Base-by-base conservation (phyloP, 495 filamentous ascomycete species). In the Ascobolus immersus region DNA sequence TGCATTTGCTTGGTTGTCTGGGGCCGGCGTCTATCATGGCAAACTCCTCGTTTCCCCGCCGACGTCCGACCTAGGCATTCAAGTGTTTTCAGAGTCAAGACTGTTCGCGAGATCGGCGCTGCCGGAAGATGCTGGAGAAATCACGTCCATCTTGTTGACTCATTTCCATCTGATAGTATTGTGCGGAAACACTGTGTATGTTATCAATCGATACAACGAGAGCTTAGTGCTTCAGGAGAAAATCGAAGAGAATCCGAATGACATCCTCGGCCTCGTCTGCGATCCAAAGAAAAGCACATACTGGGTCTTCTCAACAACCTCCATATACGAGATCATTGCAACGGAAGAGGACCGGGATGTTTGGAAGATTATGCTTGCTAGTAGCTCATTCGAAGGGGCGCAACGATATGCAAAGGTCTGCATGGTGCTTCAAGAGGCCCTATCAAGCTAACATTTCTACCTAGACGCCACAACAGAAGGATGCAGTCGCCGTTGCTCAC, bases 251-350 rank as follows among this genome's bases (percentile, higher is more conserved):
- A 65, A 66, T 15, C 72, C 73, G 4, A 77, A 89, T 35, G 69
- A 60, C 39, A 69, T 69, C 6, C 52, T 94, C 22, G 80, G 77
- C 17, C 63, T 96, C 13, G 68, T 76, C 43, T 71, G 79, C 4
- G 86, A 96, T 51, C 60, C 72, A 20, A 80, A 79, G 43, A 89
- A 93, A 56, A 82, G 78, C 39, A 96, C 86, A 1, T 93, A 77
- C 47, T 96, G 86, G 86, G 64, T 93, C 12, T 92, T 93, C 47
- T 94, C 89, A 1, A 59, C 63, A 4, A 59, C 73, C 36, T 78
- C 86, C 39, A 91, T 96, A 32, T 92, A 75, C 44, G 89, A 96
- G 55, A 74, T 96, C 28, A 77, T 80, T 7, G 73, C 77, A 12
- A 71, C 65, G 15, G 78, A 93, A 30, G 89, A 96, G 47, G 78